Conservation (phyloP, 1,284 basidiomycete genomes). For the Cryptococcus sp. region DNA sequence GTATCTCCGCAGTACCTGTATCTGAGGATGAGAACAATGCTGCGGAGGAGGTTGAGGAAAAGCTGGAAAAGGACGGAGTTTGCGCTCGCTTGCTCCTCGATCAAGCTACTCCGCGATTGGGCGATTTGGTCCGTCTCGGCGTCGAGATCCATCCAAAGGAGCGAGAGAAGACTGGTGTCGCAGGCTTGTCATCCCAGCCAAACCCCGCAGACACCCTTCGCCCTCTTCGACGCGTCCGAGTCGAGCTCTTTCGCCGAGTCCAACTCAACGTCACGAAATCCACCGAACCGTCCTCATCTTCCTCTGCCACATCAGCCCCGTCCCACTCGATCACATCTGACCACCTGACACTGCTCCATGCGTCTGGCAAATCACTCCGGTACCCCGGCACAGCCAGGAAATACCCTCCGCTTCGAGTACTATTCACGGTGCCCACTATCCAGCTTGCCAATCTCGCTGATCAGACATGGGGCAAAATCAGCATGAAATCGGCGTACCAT, state of each 20-base stretch:
- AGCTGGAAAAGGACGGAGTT: conserved; percentile 36
- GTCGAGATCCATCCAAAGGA: conserved; percentile 41
- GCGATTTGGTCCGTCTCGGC: conserved; percentile 38
- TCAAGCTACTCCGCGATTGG: conserved; percentile 33
- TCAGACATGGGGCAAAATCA: conserved; percentile 46
- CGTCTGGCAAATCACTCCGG: conserved; percentile 50
- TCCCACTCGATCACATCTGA: conserved; percentile 5
- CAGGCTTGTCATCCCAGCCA: conserved; percentile 32
- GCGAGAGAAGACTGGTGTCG: conserved; percentile 35
- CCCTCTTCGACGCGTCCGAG: conserved; percentile 42
- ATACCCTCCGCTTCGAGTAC: conserved; percentile 44
- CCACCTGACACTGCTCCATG: conserved; percentile 40
- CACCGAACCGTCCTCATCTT: conserved; percentile 1
- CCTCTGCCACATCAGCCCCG: conserved; percentile 3
- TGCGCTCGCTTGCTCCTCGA: conserved; percentile 37
- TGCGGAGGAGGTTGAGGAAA: conserved; percentile 26
- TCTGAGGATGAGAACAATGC: not conserved
- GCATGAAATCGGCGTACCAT: conserved; percentile 40
- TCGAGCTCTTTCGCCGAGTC: conserved; percentile 44
- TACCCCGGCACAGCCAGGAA: conserved; percentile 38
- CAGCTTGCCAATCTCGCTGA: conserved; percentile 32
- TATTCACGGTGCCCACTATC: conserved; percentile 48
- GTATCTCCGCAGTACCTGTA: not conserved
- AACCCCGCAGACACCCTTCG: conserved; percentile 38
- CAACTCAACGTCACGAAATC: conserved; percentile 11